These are phyloP conservation scores for Herpotrichia juniperi DNA, from an alignment of 2,329 filamentous ascomycete species.

Conservation along the genomic window DNA sequence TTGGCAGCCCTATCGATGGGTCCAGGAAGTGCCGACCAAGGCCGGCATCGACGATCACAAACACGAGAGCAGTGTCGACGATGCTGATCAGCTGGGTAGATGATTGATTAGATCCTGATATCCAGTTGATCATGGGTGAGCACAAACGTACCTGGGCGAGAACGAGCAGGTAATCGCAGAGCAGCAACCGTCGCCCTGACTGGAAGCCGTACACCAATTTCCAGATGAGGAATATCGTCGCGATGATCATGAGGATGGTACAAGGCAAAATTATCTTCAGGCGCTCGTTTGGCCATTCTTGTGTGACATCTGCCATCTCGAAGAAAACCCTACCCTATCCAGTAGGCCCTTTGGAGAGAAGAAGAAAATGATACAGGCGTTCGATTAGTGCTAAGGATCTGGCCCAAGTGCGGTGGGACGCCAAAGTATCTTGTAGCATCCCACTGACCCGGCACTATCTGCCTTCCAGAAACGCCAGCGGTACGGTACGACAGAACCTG, in stretches of 20 bases:
- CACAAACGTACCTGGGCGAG: constrained; percentile 23
- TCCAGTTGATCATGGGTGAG: constrained; percentile 7
- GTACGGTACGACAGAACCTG: too few species aligned
- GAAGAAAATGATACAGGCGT: neutral
- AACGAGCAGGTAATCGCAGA: constrained; percentile 31
- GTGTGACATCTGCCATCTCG: constrained; percentile 4
- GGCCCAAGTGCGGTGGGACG: too few species aligned
- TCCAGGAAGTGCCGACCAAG: constrained; percentile 21
- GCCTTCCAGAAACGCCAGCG: too few species aligned
- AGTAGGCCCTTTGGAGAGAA: neutral
- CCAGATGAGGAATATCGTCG: constrained; percentile 26
- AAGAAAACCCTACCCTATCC: too few species aligned
- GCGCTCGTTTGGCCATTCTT: constrained; percentile 30
- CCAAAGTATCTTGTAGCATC: too few species aligned
- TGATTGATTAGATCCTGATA: constrained; percentile 14
- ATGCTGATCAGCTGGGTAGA: neutral
- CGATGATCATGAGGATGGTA: constrained; percentile 30
- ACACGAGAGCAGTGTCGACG: constrained; percentile 3
- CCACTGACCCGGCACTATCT: too few species aligned
- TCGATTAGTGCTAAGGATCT: too few species aligned
- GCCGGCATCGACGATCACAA: neutral
- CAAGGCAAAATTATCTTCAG: constrained; percentile 25
- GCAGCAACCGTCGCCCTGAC: constrained; percentile 24
- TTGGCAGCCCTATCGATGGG: neutral
- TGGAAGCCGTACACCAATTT: constrained; percentile 24